Evolutionary conservation across 176 grass and related monocot species (phyloP).

Genomic region (Oryza nivara): DNA sequence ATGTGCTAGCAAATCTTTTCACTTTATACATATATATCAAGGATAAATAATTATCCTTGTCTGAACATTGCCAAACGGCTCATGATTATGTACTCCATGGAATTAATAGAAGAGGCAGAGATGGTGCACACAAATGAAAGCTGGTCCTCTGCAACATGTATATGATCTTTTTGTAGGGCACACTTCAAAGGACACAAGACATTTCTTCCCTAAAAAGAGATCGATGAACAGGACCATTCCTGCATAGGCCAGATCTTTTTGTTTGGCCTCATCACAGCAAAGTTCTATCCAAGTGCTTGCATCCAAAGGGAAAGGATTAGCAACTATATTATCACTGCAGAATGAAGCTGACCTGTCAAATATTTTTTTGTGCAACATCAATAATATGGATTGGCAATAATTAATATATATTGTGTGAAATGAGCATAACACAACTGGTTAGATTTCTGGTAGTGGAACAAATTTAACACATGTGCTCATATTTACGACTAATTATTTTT

Average conservation of each 20-base stretch:
- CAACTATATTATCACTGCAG: neutral
- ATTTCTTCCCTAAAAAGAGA: neutral
- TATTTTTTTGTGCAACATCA: neutral
- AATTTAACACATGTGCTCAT: no score
- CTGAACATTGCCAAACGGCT: neutral
- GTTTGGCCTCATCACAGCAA: neutral
- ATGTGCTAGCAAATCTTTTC: neutral
- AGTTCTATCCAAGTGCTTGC: neutral
- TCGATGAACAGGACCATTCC: neutral
- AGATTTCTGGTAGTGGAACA: no score
- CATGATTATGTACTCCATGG: neutral
- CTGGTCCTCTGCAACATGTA: slow-evolving; percentile 3
- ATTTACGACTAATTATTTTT: no score
- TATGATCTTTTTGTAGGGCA: neutral
- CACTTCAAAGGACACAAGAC: neutral
- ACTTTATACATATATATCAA: neutral
- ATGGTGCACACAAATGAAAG: neutral
- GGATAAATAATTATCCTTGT: neutral
- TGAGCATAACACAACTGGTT: no score
- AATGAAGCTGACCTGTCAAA: neutral
- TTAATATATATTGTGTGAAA: no score
- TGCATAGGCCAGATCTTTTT: slow-evolving; percentile 15
- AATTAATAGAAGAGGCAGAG: neutral
- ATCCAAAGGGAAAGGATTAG: neutral
- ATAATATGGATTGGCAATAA: neutral